Base-by-base conservation (phyloP, 139 green algal genomes). In the Ettlia oleoabundans region DNA sequence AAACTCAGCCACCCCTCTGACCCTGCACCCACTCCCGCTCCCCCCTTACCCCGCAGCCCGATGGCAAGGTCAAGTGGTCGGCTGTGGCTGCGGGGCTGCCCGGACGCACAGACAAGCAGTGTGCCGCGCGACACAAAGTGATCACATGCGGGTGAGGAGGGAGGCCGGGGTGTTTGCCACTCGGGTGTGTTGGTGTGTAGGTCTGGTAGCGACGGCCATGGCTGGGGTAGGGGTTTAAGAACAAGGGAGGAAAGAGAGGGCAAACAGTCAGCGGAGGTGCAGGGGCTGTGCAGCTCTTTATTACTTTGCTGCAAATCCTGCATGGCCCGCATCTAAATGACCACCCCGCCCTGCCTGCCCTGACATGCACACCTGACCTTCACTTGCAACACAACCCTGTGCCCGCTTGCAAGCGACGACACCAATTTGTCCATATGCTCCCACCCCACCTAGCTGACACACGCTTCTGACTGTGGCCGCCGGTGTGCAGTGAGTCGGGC, bases 71-170 rank as follows among this genome's bases (percentile, higher is more conserved):
- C 51, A 78, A 58, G 64, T 88, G 84, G 84, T 61, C 84, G n/a
- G 70, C 47, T 5, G 71, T 88, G n/a, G 84, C 84, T 8, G 42
- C 62, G 21, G 18, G 62, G 3, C 51, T 88, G 24, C 70, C 79
- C 18, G 84, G 84, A 1, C 77, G 84, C 40, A 88, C 78, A n/a
- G 84, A 88, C 71, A 85, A 68, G 67, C 42, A 79, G 18, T 88
- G 84, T 47, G 41, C 67, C 26, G 24, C 10, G n/a, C 35, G 78
- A 58, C 26, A 71, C 63, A 41, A 30, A 41, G 30, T 10, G 7
- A 8, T 38, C n/a, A 30, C 63, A 42, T n/a, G 8, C 8, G 26
- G 63, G 26, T 69, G 63, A 40, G 26, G 8, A 30, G 30, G n/a
- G 30, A 18, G 28, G 63, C 63, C 30, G 58, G 58, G 24, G 24